Conservation (phyloP, 768 basidiomycete genomes). For the Mycena leptocephala region DNA sequence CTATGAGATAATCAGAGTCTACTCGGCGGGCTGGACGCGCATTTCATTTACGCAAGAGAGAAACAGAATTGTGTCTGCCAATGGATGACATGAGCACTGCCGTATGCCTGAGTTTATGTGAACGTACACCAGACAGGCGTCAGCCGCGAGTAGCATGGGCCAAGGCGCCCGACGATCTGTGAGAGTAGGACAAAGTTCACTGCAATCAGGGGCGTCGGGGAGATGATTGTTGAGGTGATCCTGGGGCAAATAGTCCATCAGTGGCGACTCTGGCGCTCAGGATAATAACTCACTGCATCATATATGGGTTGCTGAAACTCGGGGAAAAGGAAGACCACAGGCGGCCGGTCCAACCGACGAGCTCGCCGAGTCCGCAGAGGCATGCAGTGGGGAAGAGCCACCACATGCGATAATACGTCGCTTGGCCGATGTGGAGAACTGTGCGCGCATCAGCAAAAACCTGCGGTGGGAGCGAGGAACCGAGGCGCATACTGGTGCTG, state of each 20-base stretch:
- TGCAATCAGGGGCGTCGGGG: neutral
- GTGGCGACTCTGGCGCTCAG: neutral
- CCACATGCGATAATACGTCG: conserved; percentile 53
- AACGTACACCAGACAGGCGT: neutral
- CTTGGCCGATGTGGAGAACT: neutral
- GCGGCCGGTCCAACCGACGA: conserved; percentile 46
- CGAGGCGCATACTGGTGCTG: neutral
- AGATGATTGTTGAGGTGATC: neutral
- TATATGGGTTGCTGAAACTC: neutral
- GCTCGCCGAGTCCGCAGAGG: conserved; percentile 64
- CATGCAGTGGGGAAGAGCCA: conserved; percentile 67
- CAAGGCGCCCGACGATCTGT: neutral
- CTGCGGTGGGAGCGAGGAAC: neutral
- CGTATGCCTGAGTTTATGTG: neutral
- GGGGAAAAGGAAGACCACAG: neutral
- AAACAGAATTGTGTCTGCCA: neutral
- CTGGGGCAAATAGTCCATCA: neutral
- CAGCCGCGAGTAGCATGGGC: neutral
- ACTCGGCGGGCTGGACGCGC: too few species aligned
- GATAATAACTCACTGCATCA: neutral
- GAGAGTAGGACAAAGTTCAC: neutral
- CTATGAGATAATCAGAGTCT: neutral
- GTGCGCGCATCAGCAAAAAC: neutral
- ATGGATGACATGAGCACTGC: neutral
- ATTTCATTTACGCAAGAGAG: neutral